A percentile compares a stretch with the other conserved stretches of the same genome.
These are phyloP conservation scores for Xylaria arbuscula DNA, from an alignment of 2,329 filamentous ascomycete genomes.

Conservation along the genomic window DNA sequence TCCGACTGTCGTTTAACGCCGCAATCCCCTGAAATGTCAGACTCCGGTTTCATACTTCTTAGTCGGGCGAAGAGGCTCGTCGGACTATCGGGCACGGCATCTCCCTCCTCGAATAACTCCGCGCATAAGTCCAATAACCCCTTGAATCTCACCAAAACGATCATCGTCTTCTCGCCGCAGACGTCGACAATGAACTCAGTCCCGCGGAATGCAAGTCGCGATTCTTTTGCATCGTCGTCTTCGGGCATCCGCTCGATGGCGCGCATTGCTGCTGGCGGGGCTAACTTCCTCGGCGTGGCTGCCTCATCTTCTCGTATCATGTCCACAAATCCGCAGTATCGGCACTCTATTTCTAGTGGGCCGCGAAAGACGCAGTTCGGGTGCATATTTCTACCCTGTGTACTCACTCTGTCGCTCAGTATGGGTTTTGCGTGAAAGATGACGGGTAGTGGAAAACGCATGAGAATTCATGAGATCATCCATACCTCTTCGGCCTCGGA, in stretches of 20 bases:
- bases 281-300: conserved; percentile 34
- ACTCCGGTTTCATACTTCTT: background rate
- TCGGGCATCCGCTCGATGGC: conserved; percentile 9
- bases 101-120: conserved; percentile 26
- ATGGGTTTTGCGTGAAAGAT: background rate
- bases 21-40: background rate
- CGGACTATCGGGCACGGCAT: conserved; percentile 13
- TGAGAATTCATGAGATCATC: background rate
- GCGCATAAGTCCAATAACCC: conserved; percentile 35
- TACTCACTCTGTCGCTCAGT: background rate
- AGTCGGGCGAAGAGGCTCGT: conserved; percentile 8
- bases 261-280: conserved; percentile 45
- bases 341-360: conserved; percentile 37
- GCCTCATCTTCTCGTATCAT: conserved; percentile 21
- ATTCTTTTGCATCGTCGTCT: conserved; percentile 21
- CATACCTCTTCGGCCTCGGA: conserved; percentile 16
- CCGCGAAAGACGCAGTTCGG: conserved; percentile 16
- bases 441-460: background rate
- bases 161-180: conserved; percentile 33
- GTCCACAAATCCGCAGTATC: conserved; percentile 44
- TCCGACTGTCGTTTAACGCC: background rate
- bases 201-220: conserved; percentile 39
- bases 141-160: conserved; percentile 37
- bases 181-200: conserved; percentile 42
- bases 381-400: background rate